These are phyloP conservation scores for Asclepias syriaca DNA, from an alignment of 257 asterid genomes.

Conservation along the genomic window DNA sequence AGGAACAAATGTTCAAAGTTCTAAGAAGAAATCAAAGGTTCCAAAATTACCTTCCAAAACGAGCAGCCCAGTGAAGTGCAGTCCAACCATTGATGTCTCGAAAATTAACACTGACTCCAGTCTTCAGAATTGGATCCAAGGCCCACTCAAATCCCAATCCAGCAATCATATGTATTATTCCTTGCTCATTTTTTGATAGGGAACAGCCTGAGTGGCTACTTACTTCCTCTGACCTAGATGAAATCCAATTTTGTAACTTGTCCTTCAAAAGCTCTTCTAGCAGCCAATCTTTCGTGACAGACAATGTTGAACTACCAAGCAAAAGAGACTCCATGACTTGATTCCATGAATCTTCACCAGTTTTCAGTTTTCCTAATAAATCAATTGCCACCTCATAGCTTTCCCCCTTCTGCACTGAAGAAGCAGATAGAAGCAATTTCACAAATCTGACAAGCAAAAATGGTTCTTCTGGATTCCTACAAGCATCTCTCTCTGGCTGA, in stretches of 20 bases:
- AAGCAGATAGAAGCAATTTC: slow-evolving; percentile 67
- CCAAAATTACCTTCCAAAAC: slow-evolving; percentile 69
- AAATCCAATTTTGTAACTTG: slow-evolving; percentile 71
- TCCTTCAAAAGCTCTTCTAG: slow-evolving; percentile 82
- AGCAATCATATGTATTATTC: slow-evolving; percentile 83
- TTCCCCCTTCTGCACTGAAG: slow-evolving; percentile 31
- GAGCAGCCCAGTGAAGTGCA: slow-evolving; percentile 99
- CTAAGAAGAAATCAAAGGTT: background rate
- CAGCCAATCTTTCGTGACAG: slow-evolving; percentile 67
- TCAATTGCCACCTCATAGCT: slow-evolving; percentile 37
- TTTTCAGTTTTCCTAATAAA: slow-evolving; percentile 41
- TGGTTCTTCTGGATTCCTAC: slow-evolving; percentile 59
- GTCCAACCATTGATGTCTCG: slow-evolving; percentile 95
- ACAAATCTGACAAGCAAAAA: slow-evolving; percentile 70
- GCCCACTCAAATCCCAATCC: slow-evolving; percentile 99
- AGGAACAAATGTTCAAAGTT: background rate
- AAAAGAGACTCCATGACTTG: slow-evolving; percentile 57
- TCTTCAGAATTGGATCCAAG: slow-evolving; percentile 64
- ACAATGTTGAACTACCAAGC: slow-evolving; percentile 52
- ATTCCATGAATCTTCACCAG: slow-evolving; percentile 56
- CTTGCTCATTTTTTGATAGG: slow-evolving; percentile 86
- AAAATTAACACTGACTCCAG: slow-evolving; percentile 72
- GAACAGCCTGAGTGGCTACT: slow-evolving; percentile 31
- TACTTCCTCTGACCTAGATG: slow-evolving; percentile 38
- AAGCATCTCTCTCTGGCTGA: slow-evolving; percentile 40